Evolutionary conservation across 352 stramenopile genomes (phyloP).

Genomic region (Phytophthora meadii): DNA sequence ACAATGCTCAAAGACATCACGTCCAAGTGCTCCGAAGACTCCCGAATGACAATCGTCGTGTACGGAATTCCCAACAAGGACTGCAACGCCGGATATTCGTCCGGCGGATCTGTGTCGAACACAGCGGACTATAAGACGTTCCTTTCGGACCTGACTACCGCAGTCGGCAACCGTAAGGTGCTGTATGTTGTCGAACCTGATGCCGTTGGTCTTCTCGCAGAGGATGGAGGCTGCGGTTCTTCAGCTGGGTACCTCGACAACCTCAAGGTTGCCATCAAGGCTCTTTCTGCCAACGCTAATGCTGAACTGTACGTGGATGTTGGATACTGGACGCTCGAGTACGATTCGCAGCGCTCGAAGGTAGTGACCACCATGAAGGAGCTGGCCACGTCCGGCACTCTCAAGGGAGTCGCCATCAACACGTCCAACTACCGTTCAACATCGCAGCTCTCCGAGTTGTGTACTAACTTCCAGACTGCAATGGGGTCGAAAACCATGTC

Average conservation of each 20-base stretch:
- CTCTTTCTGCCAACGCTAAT: constrained; percentile 58
- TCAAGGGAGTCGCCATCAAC: constrained; percentile 70
- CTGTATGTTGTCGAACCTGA: constrained; percentile 80
- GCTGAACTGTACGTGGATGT: constrained; percentile 72
- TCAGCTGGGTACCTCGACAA: constrained; percentile 56
- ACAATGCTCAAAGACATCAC: constrained; percentile 35
- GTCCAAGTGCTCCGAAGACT: constrained; percentile 36
- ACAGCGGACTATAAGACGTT: constrained; percentile 57
- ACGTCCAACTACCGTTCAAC: constrained; percentile 74
- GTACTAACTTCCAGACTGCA: constrained; percentile 47
- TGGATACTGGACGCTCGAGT: constrained; percentile 61
- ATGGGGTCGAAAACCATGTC: constrained; percentile 35
- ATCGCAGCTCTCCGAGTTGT: constrained; percentile 38
- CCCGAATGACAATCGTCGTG: constrained; percentile 58
- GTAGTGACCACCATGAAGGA: constrained; percentile 45
- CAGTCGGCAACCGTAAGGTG: constrained; percentile 59
- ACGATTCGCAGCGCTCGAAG: constrained; percentile 20
- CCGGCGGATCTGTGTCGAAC: constrained; percentile 42
- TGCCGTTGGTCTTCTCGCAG: constrained; percentile 54
- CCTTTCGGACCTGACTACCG: constrained; percentile 42
- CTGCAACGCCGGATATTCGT: constrained; percentile 63
- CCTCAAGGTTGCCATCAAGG: constrained; percentile 46
- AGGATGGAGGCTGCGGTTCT: constrained; percentile 52
- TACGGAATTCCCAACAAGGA: constrained; percentile 85
- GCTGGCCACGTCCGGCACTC: constrained; percentile 28